Base-by-base conservation (phyloP, 2,329 filamentous ascomycete species). In the Xylariaceae sp. region DNA sequence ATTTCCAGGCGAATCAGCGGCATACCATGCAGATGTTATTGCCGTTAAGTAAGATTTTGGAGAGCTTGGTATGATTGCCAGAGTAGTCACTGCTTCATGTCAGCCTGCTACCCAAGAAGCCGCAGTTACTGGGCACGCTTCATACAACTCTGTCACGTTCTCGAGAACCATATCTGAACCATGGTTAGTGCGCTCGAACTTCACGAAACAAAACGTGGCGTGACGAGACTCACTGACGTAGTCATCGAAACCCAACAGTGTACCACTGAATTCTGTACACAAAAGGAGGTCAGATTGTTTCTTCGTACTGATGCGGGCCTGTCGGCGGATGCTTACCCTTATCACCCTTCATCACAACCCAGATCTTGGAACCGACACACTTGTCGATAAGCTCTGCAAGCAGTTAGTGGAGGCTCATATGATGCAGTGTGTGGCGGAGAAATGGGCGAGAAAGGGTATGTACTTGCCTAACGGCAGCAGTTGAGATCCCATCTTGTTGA, bases 21-120 rank as follows among this genome's bases (percentile, higher is more conserved):
- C 74, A 42, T 77, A 95, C 93, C 93, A 98, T 98, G 86, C 91
- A 97, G 51, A 98, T 89, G 60, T 97, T 97, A 71, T 98, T 98
- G 43, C 93, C 93, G 60, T 98, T 98, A 30, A 98, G 72, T 32
- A 98, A 70, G 47, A 98, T 95, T 74, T 97, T 97, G 38, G 89
- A 79, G 31, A 98, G 79, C 65, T 95, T 95, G 34, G 83, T 87
- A 66, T 91, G 85, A 56, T 85, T 81, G 47, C 91, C 91, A 4
- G 83, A 83, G 68, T 95, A 95, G 68, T 98, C 93, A 63, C 91
- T 97, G 39, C 4, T 4, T 31, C n/a, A 4, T 17, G 34, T 61
- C 60, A 57, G 60, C 24, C 9, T 29, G 17, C 51, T 36, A 45
- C n/a, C 19, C 33, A 35, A 12, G 7, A 34, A 13, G 33, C 19